A percentile compares a stretch with the other conserved stretches of the same genome.
phyloP scores from a whole-genome alignment of 208 protist genomes.

The Angomonas deanei region DNA sequence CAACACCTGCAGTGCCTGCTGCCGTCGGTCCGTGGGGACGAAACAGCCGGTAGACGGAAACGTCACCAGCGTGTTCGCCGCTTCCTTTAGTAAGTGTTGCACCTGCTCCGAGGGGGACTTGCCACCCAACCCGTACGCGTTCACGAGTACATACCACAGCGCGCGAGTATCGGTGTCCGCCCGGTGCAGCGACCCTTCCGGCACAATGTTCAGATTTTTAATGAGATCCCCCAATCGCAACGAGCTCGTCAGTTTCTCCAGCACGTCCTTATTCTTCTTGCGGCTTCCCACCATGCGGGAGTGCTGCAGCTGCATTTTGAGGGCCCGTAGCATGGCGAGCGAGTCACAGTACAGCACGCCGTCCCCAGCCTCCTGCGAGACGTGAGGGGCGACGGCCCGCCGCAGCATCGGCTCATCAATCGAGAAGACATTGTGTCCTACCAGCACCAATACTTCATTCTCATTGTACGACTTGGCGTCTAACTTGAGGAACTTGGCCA shows the following conservation, averaged over 20 bases:
- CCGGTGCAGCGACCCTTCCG: constrained; percentile 71
- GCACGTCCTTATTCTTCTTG: constrained; percentile 23
- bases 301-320: constrained; percentile 32
- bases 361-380: constrained; percentile 28
- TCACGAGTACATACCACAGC: constrained; percentile 81
- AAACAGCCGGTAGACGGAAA: constrained; percentile 66
- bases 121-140: constrained; percentile 35
- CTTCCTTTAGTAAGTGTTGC: constrained; percentile 36
- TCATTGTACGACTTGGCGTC: constrained; percentile 25
- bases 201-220: constrained; percentile 45
- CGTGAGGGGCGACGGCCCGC: constrained; percentile 41
- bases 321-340: constrained; percentile 45
- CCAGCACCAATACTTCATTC: constrained; percentile 61
- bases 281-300: neutral
- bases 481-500: constrained; percentile 66
- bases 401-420: constrained; percentile 85
- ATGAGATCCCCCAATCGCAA: constrained; percentile 65
- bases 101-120: constrained; percentile 32
- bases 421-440: constrained; percentile 82
- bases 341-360: constrained; percentile 83
- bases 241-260: constrained; percentile 55
- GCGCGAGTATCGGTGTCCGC: constrained; percentile 80
- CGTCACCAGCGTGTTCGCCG: constrained; percentile 45
- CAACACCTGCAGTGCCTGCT: constrained; percentile 23
- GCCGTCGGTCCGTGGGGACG: constrained; percentile 39